Base-by-base conservation (phyloP, 2,329 filamentous ascomycete species). In the Penicillium sp. region DNA sequence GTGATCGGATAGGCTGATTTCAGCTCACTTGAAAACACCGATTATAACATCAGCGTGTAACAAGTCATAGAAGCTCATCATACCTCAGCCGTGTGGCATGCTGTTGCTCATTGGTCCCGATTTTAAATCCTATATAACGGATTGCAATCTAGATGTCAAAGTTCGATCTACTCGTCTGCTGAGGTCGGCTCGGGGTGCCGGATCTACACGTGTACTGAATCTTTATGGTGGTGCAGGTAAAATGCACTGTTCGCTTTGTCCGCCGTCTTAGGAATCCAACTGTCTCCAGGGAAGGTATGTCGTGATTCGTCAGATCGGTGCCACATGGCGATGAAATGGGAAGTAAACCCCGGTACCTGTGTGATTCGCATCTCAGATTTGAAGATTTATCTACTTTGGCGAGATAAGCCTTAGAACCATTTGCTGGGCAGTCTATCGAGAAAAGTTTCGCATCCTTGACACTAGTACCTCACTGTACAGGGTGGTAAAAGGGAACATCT, bases 361-460 rank as follows among this genome's bases (percentile, higher is more conserved):
- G 47, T 68, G 6, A 27, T 68, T 4, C 44, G 45, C 3, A 38
- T 65, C 13, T 59, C 46, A 10, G 37, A 61, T 15, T 44, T 67
- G 3, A 50, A 60, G 18, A 49, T 67, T 15, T 54, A 62, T 44
- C 50, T 68, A 3, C 53, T 67, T 8, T 61, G 55, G 55, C 59
- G 65, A 66, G 67, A 27, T 58, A 63, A 1, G 65, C 59, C n/a
- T n/a, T n/a, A n/a, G n/a, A n/a, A n/a, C n/a, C n/a, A n/a, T n/a
- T n/a, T n/a, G n/a, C n/a, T n/a, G n/a, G n/a, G n/a, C n/a, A n/a
- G n/a, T n/a, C n/a, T n/a, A n/a, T n/a, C n/a, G n/a, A n/a, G n/a
- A n/a, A n/a, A n/a, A n/a, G n/a, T n/a, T 9, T 68, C 66, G 50
- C 56, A 62, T 25, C 64, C 64, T 49, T 69, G 65, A 64, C 68